These are phyloP conservation scores for Cladosporium sp. DNA, from an alignment of 2,329 filamentous ascomycete genomes.

Conservation along the genomic window DNA sequence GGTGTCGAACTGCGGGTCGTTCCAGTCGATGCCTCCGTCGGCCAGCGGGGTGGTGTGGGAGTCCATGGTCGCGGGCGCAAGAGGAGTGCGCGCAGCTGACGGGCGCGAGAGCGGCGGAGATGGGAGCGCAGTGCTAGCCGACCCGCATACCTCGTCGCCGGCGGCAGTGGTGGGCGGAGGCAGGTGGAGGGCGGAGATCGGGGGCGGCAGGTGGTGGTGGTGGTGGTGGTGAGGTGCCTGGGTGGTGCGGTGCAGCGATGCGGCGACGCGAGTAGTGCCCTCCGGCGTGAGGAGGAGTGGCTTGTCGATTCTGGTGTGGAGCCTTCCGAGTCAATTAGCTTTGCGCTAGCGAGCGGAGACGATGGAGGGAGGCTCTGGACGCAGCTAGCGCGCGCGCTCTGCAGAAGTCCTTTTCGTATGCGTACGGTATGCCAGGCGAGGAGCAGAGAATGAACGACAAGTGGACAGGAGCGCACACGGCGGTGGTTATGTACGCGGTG, in stretches of 20 bases:
- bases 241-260: background rate
- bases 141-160: slow-evolving; percentile 7
- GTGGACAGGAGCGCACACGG: too few species aligned
- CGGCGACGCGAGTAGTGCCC: background rate
- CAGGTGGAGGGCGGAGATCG: background rate
- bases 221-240: background rate
- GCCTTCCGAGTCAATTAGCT: slow-evolving; percentile 9
- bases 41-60: slow-evolving; percentile 10
- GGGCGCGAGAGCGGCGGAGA: slow-evolving; percentile 6
- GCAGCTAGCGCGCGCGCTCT: background rate
- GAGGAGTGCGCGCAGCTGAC: slow-evolving; percentile 44
- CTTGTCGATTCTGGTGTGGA: slow-evolving; percentile 8
- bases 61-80: slow-evolving; percentile 41
- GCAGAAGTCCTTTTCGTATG: too few species aligned
- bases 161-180: background rate
- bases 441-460: too few species aligned
- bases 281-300: background rate
- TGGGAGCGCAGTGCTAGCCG: slow-evolving; percentile 4
- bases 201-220: background rate
- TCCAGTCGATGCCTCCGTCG: slow-evolving; percentile 20
- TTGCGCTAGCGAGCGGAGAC: slow-evolving; percentile 7
- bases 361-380: background rate
- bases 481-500: too few species aligned
- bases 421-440: too few species aligned
- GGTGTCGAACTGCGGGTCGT: slow-evolving; percentile 22